These are phyloP conservation scores for Gardenia jasminoides DNA, from an alignment of 257 asterid species.

Conservation along the genomic window DNA sequence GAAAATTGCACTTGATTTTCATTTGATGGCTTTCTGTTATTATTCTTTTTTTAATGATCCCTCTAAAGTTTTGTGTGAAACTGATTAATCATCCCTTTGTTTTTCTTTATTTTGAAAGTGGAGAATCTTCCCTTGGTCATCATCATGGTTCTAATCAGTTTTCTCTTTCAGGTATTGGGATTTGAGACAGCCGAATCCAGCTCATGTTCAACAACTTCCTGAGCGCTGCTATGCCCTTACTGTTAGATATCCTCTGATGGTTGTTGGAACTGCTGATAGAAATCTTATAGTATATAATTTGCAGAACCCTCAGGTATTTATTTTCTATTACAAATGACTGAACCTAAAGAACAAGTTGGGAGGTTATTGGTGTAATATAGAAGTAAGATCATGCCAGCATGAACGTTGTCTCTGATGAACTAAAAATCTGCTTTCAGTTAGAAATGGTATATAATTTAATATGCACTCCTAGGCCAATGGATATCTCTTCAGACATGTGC, in stretches of 20 bases:
- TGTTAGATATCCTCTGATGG: constrained; percentile 90
- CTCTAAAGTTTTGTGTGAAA: background rate
- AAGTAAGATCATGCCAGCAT: background rate
- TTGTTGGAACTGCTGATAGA: constrained; percentile 93
- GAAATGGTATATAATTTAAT: background rate
- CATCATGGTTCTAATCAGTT: constrained; percentile 12
- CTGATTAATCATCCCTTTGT: background rate
- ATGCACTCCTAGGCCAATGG: background rate
- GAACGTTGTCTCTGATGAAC: background rate
- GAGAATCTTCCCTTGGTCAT: background rate
- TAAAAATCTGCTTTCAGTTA: background rate
- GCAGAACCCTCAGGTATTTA: constrained; percentile 88
- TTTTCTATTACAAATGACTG: constrained; percentile 11
- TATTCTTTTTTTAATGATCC: background rate
- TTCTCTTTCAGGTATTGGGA: constrained; percentile 83
- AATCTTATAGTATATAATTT: constrained; percentile 82
- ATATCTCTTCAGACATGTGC: background rate
- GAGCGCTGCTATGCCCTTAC: constrained; percentile 95
- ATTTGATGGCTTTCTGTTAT: background rate
- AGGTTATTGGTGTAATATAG: background rate
- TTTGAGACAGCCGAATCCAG: constrained; percentile 86
- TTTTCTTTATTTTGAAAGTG: background rate
- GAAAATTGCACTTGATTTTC: background rate
- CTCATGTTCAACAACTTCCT: constrained; percentile 87
- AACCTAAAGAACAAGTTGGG: background rate